Conservation (phyloP, 352 stramenopile species). For the Pythium diclinum region DNA sequence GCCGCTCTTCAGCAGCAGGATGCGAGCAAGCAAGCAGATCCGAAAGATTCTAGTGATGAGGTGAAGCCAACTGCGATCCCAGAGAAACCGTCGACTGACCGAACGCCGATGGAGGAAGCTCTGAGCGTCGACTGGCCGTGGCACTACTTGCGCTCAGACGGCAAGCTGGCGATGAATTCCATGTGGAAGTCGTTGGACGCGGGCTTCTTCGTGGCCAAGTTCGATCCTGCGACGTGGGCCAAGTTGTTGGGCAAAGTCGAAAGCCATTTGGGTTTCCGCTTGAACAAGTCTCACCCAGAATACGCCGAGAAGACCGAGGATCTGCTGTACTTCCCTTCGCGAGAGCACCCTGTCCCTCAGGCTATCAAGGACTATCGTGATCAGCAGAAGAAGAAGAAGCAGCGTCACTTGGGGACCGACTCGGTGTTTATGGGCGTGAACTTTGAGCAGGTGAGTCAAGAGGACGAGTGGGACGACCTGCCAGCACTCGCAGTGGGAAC, state of each 20-base stretch:
- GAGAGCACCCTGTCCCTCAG: slow-evolving; percentile 35
- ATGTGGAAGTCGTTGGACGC: slow-evolving; percentile 75
- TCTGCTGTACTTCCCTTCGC: slow-evolving; percentile 19
- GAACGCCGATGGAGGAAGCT: slow-evolving; percentile 25
- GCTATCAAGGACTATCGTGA: slow-evolving; percentile 55
- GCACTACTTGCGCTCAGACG: slow-evolving; percentile 74
- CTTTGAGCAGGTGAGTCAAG: slow-evolving; percentile 32
- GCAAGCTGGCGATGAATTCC: slow-evolving; percentile 83
- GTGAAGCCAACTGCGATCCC: background rate
- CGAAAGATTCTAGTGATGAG: background rate
- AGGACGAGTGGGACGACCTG: slow-evolving; percentile 44
- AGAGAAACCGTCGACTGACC: slow-evolving; percentile 8
- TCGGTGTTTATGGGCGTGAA: slow-evolving; percentile 47
- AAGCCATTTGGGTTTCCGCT: slow-evolving; percentile 16
- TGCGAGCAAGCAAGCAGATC: background rate
- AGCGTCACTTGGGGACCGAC: slow-evolving; percentile 44
- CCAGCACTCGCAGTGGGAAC: slow-evolving; percentile 47
- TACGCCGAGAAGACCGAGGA: slow-evolving; percentile 11
- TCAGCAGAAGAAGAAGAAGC: slow-evolving; percentile 48
- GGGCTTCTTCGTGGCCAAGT: slow-evolving; percentile 55
- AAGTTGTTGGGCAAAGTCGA: slow-evolving; percentile 22
- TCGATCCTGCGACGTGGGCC: slow-evolving; percentile 18
- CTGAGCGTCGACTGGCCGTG: slow-evolving; percentile 72
- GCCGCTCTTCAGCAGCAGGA: background rate
- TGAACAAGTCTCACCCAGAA: slow-evolving; percentile 11